Evolutionary conservation across 2,329 filamentous ascomycete species (phyloP), one percentile per base, ranked within the genome.

Genomic region (Venturia nashicola): DNA sequence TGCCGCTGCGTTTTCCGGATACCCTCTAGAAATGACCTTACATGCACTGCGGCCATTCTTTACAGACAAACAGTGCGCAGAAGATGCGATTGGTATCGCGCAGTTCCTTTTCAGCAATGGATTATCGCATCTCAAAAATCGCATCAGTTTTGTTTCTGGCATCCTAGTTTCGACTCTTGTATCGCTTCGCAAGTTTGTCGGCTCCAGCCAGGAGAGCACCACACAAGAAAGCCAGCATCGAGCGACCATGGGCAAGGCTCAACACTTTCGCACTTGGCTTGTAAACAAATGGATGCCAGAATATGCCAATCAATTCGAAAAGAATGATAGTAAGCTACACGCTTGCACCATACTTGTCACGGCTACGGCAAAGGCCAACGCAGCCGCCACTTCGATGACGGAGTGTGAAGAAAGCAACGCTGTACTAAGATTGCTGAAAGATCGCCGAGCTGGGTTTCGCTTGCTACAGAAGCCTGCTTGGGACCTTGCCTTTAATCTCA

Each of bases 11-110:
- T 79, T 88, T 32, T 78, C 84, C 48, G 89, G 88, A 0, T 97
- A 97, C 71, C 89, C 91, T 12, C 74, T 97, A 16, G 90, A 99
- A 73, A 94, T 97, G 89, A 80, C 96, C 0, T 80, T 99, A 1
- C 89, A 91, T 69, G 87, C 89, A 1, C 79, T 96, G 23, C 82
- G 88, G 11, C 85, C 86, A 0, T 95, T 91, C 68, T 78, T 97
- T 6, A 87, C 87, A 1, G 88, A 97, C 68, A 82, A 87, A 0
- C 88, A 95, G 71, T 97, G 93, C 73, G 89, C 92, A 11, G 90
- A 96, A 71, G 94, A 99, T 76, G 87, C 90, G 1, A 80, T 97
- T 55, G 93, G 92, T 0, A 83, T 99, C 42, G 86, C 89, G 65
- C 88, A 91, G 72, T 97, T 96, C 74, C 81, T 99, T 1, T 79